These are phyloP conservation scores for Syzygium aqueum DNA, from an alignment of 345 rosid species.

Conservation along the genomic window DNA sequence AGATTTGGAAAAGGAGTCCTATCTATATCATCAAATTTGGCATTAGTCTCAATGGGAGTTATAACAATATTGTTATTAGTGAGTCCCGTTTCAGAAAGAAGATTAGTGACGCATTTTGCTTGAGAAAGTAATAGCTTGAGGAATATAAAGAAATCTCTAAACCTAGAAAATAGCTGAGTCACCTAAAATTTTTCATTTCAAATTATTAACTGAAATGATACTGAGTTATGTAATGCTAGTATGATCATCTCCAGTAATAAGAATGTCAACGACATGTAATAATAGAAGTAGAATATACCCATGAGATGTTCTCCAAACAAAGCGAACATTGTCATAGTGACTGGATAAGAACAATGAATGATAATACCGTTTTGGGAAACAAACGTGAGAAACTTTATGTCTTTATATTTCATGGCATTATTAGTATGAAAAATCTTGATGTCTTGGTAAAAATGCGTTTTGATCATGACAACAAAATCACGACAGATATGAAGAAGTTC, in stretches of 20 bases:
- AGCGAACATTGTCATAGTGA: neutral
- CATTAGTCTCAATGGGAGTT: neutral
- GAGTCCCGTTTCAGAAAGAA: neutral
- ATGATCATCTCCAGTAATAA: neutral
- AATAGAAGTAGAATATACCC: neutral
- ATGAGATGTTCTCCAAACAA: neutral
- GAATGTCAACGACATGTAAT: neutral
- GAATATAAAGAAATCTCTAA: neutral
- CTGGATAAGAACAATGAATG: neutral
- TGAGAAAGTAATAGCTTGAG: neutral
- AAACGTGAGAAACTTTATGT: neutral
- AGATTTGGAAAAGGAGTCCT: neutral
- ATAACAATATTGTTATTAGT: neutral
- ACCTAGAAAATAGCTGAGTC: neutral
- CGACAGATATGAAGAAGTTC: neutral
- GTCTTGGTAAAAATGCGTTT: neutral
- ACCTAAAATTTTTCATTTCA: neutral
- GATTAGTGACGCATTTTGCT: neutral
- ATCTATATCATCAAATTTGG: neutral
- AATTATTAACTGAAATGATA: neutral
- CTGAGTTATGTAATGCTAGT: neutral
- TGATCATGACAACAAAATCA: neutral
- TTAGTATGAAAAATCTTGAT: neutral
- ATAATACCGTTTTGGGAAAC: neutral
- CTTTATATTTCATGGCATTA: neutral